Conservation (phyloP, 208 protist species). For the Acanthamoeba castellanii region DNA sequence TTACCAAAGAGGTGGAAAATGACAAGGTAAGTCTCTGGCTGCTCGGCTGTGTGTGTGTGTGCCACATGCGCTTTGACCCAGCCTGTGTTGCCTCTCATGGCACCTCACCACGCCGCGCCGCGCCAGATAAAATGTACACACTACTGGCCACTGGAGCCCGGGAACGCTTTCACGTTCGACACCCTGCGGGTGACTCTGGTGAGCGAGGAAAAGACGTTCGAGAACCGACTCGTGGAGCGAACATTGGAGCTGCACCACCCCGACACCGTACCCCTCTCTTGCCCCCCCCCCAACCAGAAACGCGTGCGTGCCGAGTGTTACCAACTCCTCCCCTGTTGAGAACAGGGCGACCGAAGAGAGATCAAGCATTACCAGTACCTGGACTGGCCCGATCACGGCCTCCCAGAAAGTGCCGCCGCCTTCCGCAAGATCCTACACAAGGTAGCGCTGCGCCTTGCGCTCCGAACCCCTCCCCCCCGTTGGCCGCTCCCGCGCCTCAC, state of each 20-base stretch:
- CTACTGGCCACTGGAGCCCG: slow-evolving; percentile 71
- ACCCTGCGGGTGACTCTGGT: neutral
- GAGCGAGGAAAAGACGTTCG: slow-evolving; percentile 17
- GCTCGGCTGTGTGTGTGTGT: neutral
- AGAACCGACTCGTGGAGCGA: neutral
- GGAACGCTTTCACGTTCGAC: slow-evolving; percentile 56
- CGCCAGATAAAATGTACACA: slow-evolving; percentile 71
- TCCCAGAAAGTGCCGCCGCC: slow-evolving; percentile 74
- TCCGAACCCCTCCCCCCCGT: neutral
- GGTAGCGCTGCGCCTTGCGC: neutral
- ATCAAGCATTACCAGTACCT: slow-evolving; percentile 82
- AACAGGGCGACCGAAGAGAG: neutral
- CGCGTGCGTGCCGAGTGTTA: too few relatives aligned
- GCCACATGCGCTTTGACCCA: neutral
- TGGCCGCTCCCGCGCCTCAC: neutral
- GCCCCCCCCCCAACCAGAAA: too few relatives aligned
- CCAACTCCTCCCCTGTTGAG: neutral
- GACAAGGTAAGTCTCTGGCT: slow-evolving; percentile 4
- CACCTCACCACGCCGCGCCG: neutral
- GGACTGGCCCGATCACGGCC: slow-evolving; percentile 84
- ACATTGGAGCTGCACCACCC: neutral
- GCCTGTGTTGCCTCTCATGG: neutral
- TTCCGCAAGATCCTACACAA: slow-evolving; percentile 72
- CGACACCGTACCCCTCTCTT: neutral
- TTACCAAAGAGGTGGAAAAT: slow-evolving; percentile 84